phyloP scores from a whole-genome alignment of 2,329 filamentous ascomycete genomes.

The Orbilia quercus region DNA sequence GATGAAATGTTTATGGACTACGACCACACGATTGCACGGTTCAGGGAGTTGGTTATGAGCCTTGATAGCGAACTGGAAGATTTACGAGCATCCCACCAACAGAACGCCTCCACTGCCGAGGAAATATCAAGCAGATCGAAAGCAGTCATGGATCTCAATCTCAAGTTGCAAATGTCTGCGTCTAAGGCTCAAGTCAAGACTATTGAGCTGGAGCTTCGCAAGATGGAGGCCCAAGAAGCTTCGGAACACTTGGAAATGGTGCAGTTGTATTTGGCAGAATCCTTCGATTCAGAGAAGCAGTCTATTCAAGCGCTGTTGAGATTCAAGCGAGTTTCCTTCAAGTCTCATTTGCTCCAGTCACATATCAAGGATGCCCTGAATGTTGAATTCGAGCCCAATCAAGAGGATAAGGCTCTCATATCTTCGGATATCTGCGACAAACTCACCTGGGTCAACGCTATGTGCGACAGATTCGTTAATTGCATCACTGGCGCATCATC shows the following conservation, averaged over 20 bases:
- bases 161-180: slow-evolving; percentile 89
- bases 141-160: slow-evolving; percentile 95
- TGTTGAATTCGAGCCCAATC: slow-evolving; percentile 68
- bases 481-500: slow-evolving; percentile 82
- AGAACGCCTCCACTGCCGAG: slow-evolving; percentile 91
- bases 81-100: slow-evolving; percentile 88
- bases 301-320: slow-evolving; percentile 88
- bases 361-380: slow-evolving; percentile 83
- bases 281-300: slow-evolving; percentile 81
- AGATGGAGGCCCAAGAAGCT: slow-evolving; percentile 88
- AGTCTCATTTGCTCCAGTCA: slow-evolving; percentile 79
- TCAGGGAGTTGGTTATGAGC: slow-evolving; percentile 86
- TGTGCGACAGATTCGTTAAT: slow-evolving; percentile 85
- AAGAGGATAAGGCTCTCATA: slow-evolving; percentile 82
- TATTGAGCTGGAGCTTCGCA: slow-evolving; percentile 87
- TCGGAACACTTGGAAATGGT: slow-evolving; percentile 88
- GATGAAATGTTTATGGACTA: slow-evolving; percentile 84
- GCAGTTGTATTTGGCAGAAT: slow-evolving; percentile 82
- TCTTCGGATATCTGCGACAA: slow-evolving; percentile 86
- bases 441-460: slow-evolving; percentile 82
- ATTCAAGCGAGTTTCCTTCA: slow-evolving; percentile 89
- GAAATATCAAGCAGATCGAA: slow-evolving; percentile 88
- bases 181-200: slow-evolving; percentile 93
- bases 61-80: slow-evolving; percentile 88
- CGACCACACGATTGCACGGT: slow-evolving; percentile 87